Base-by-base conservation (phyloP, 2,329 filamentous ascomycete species). In the Aureobasidium sp. region DNA sequence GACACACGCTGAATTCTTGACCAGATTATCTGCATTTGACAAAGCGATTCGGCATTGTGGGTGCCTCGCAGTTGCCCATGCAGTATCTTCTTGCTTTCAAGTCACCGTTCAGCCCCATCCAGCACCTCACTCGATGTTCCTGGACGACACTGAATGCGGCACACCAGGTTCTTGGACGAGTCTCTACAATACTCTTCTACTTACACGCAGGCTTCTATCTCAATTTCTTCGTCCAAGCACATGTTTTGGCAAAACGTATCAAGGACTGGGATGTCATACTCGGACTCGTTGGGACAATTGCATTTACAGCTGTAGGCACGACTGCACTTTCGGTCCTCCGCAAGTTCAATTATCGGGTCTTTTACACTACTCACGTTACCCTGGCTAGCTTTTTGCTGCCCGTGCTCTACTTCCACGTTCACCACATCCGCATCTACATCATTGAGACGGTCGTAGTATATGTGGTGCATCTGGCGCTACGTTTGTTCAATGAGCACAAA, bases 21-120 rank as follows among this genome's bases (percentile, higher is more conserved):
- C 5, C 66, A 85, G 84, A 87, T 70, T 87, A 86, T 62, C 75
- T 86, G 34, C 84, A 87, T 70, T 73, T 87, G 27, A 86, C 84
- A 27, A 86, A 85, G 72, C 79, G 84, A 5, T 77, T 87, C 59
- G 84, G 81, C 20, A 82, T 83, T 51, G 77, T 86, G 55, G 82
- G 76, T 26, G 77, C 83, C 6, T 85, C 84, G 9, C 84, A 87
- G 66, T 70, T 84, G 1, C 84, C 84, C 1, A 70, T 86, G 2
- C 83, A 86, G 61, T 83, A 85, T 62, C 75, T 86, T 7, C 77
- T 87, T 63, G 74, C 80, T 17, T 74, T 81, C 62, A 79, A 79
- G 59, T 77, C 79, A 8, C 73, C 77, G 5, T 83, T 80, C 59
- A 79, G 76, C 4, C 77, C 81, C 0, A 68, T 85, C 15, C 80